phyloP scores from a whole-genome alignment of 2,329 filamentous ascomycete species.

The Alternaria sp. region DNA sequence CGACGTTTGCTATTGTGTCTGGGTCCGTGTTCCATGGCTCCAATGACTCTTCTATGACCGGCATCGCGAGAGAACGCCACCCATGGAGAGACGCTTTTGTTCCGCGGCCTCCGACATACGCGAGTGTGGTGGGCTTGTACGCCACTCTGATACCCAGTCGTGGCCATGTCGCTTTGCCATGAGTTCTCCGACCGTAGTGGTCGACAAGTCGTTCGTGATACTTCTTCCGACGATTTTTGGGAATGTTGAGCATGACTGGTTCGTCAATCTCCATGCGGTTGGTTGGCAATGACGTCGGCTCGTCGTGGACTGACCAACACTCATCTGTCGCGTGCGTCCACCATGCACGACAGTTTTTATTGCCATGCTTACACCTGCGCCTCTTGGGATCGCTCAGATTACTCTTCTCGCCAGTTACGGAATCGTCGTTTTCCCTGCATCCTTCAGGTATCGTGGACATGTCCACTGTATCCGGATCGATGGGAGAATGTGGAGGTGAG shows the following conservation, averaged over 20 bases:
- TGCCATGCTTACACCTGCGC: not conserved
- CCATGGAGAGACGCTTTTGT: not conserved
- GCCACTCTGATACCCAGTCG: conserved; percentile 14
- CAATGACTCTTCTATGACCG: not conserved
- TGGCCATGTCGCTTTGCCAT: conserved; percentile 6
- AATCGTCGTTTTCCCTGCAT: not conserved
- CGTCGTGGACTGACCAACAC: conserved; percentile 10
- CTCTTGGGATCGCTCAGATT: not conserved
- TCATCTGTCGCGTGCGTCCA: conserved; percentile 10
- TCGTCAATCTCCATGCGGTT: not conserved
- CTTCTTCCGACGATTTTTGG: not conserved
- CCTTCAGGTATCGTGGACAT: not conserved
- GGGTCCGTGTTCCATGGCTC: not conserved
- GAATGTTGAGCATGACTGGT: not conserved
- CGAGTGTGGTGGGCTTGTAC: conserved; percentile 16
- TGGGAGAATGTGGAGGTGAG: conserved; percentile 17
- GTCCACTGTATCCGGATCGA: not conserved
- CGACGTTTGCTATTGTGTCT: not conserved
- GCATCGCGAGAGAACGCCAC: not conserved
- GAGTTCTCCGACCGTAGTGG: conserved; percentile 12
- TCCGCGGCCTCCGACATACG: not conserved
- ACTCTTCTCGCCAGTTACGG: not conserved
- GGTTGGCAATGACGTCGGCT: not conserved
- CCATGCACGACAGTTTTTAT: conserved; percentile 6
- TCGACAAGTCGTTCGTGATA: conserved; percentile 12